Percentiles rank a stretch among this genome's conserved stretches.
These are phyloP conservation scores for Ilex asprella DNA, from an alignment of 257 asterid species.

Conservation along the genomic window DNA sequence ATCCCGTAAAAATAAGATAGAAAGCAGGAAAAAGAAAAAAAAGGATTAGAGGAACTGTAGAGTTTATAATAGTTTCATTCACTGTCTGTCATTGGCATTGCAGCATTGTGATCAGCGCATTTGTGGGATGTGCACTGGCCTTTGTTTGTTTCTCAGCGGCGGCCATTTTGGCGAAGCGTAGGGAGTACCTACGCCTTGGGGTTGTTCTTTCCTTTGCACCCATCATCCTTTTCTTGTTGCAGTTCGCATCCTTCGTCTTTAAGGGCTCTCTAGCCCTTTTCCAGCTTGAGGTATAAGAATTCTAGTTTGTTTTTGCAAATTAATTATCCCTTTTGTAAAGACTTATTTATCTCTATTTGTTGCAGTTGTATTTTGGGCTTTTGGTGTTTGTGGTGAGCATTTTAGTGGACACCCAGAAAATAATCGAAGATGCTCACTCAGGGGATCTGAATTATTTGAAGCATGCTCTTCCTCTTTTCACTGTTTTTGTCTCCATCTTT, in stretches of 20 bases:
- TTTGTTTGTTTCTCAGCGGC: background rate
- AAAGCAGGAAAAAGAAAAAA: too few species aligned
- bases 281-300: background rate
- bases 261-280: background rate
- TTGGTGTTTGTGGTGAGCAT: background rate
- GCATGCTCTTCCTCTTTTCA: background rate
- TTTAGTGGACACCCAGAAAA: background rate
- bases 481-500: background rate
- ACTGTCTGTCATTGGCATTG: background rate
- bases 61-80: background rate
- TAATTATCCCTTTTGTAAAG: too few species aligned
- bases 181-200: background rate
- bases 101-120: background rate
- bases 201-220: background rate
- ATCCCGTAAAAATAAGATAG: too few species aligned
- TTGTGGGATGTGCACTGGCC: background rate
- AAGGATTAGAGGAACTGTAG: too few species aligned
- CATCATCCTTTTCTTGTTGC: background rate
- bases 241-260: background rate
- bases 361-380: conserved; percentile 1
- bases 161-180: background rate
- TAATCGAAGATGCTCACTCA: background rate
- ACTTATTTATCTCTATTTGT: background rate
- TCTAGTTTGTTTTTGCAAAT: background rate
- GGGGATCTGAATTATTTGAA: background rate